Evolutionary conservation across 371 early-diverging fungal genomes (phyloP), one percentile per base, ranked within the genome.

Genomic region (Encephalitozoon hellem): DNA sequence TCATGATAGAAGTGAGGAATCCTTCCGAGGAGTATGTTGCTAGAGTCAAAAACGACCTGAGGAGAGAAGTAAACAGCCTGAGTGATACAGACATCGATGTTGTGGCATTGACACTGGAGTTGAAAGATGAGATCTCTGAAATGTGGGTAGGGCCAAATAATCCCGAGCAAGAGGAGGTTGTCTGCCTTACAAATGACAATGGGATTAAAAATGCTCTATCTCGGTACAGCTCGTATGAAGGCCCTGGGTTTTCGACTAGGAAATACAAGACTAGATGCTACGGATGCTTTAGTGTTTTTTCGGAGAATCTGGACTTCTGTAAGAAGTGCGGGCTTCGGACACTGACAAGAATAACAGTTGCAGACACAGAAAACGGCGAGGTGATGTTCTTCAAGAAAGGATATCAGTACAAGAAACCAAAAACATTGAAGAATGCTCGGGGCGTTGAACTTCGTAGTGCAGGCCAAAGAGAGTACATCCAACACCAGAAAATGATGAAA

Each of bases 41-140:
- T 9, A 34, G 51, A 52, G 83, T 80, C 21, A 21, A 23, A 4
- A 26, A 54, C 8, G 25, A 63, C 23, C 54, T 72, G 2, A 41
- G 54, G 51, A 64, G 65, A 28, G 65, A 77, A 38, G 59, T 68
- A 9, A 25, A 30, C 26, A 53, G 63, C 25, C 34, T 84, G 5
- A 84, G 84, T 43, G 30, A 30, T 9, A 67, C 76, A 23, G 84
- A 84, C 54, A 73, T 84, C 18, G 64, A 73, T 12, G 69, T 84
- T 30, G 78, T 80, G 28, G 84, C 84, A 26, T 74, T 84, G 11
- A 69, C 79, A 21, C 49, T 84, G 21, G 82, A 84, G 53, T 11
- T 84, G 5, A 52, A 71, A 28, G 78, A 78, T 43, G 77, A 80
- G 55, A 18, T 47, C 43, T 47, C 41, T 18, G 45, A 18, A 26